phyloP scores from a whole-genome alignment of 2,329 filamentous ascomycete species.

The Fusarium irregulare region DNA sequence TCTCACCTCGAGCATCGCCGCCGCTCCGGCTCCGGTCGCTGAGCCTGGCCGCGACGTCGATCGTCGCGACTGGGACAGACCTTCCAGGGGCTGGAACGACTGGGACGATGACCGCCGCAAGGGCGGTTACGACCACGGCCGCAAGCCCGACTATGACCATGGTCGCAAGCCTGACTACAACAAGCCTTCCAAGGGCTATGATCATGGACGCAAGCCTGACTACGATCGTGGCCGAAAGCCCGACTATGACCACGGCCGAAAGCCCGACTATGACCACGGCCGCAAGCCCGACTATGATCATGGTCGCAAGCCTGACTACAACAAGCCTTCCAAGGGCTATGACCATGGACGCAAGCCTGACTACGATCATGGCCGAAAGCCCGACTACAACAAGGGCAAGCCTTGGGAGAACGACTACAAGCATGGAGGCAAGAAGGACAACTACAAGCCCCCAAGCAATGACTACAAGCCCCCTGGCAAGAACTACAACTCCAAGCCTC shows the following conservation, averaged over 20 bases:
- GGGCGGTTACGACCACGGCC: background rate
- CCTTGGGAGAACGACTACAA: too few species aligned
- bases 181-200: too few species aligned
- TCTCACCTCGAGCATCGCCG: conserved; percentile 8
- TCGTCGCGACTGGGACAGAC: background rate
- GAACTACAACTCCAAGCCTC: too few species aligned
- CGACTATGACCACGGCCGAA: background rate
- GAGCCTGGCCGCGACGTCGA: background rate
- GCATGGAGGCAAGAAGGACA: too few species aligned
- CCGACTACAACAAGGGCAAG: background rate
- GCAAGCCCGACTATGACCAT: background rate
- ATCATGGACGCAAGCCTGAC: too few species aligned
- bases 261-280: too few species aligned
- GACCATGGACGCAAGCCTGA: too few species aligned
- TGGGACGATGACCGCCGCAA: background rate
- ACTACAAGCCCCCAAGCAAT: too few species aligned
- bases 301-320: background rate
- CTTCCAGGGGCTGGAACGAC: background rate
- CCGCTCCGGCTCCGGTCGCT: conserved; percentile 8
- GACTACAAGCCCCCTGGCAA: background rate
- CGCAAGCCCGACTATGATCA: too few species aligned
- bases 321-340: too few species aligned
- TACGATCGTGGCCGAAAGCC: too few species aligned
- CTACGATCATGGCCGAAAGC: too few species aligned
- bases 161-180: background rate